Percentiles rank a stretch among this genome's conserved stretches.
Evolutionary conservation across 2,329 filamentous ascomycete genomes (phyloP).

Genomic region (Coleophoma crateriformis): DNA sequence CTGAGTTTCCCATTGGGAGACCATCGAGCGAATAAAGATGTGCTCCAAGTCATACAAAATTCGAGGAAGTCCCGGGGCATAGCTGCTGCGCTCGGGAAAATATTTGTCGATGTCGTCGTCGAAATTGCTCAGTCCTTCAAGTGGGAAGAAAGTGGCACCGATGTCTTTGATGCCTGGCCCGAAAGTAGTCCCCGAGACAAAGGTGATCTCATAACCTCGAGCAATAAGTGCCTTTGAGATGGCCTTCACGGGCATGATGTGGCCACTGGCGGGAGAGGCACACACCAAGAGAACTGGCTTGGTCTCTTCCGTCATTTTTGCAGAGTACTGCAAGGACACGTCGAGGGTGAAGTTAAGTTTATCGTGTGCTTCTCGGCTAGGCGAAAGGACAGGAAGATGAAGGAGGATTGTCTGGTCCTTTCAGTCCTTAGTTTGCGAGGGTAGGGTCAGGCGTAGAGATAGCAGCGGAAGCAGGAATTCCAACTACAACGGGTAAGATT

Average conservation of each 20-base stretch:
- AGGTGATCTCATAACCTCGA: slow-evolving; percentile 35
- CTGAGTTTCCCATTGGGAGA: slow-evolving; percentile 26
- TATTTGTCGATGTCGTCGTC: slow-evolving; percentile 18
- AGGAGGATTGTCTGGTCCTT: no score
- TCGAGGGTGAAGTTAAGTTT: no score
- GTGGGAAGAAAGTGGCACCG: slow-evolving; percentile 32
- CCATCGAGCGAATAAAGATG: slow-evolving; percentile 28
- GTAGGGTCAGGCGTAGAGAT: no score
- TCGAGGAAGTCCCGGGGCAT: slow-evolving; percentile 19
- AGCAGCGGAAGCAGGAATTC: no score
- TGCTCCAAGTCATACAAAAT: slow-evolving; percentile 29
- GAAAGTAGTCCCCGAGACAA: slow-evolving; percentile 33
- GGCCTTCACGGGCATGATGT: slow-evolving; percentile 11
- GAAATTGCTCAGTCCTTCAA: slow-evolving; percentile 19
- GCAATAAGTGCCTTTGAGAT: slow-evolving; percentile 19
- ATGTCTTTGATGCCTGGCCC: slow-evolving; percentile 27
- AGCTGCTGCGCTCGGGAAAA: slow-evolving; percentile 7
- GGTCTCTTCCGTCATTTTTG: neutral
- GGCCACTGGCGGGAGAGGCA: slow-evolving; percentile 5
- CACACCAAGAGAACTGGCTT: slow-evolving; percentile 5
- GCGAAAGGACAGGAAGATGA: no score
- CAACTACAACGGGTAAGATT: no score
- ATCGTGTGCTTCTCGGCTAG: no score
- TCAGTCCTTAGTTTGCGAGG: no score
- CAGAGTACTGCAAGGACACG: no score